A percentile compares a stretch with the other conserved stretches of the same genome.
phyloP scores from a whole-genome alignment of 1,139 yeast genomes.

The Debaryomyces robertsiae region DNA sequence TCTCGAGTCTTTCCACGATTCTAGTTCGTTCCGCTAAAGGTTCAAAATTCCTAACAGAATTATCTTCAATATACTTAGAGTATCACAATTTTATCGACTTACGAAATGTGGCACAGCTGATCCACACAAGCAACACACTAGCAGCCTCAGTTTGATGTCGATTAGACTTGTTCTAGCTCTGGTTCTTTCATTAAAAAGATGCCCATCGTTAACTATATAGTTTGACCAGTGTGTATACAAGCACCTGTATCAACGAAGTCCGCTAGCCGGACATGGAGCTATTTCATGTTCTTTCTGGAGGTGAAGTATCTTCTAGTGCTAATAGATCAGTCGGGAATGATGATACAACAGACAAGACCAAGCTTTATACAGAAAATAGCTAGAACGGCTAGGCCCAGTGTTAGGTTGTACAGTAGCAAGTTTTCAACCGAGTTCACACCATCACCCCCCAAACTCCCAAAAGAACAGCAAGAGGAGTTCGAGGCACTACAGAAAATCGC shows the following conservation, averaged over 20 bases:
- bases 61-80: no score
- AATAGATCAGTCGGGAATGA: not conserved
- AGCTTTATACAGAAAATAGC: not conserved
- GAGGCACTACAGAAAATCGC: slow-evolving; percentile 84
- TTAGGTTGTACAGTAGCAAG: slow-evolving; percentile 22
- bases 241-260: not conserved
- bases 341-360: slow-evolving; percentile 4
- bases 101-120: no score
- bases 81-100: no score
- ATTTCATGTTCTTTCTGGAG: no score
- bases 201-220: not conserved
- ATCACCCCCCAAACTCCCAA: slow-evolving; percentile 82
- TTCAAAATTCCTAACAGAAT: no score
- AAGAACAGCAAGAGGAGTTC: slow-evolving; percentile 90
- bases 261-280: not conserved
- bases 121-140: no score
- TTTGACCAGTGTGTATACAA: not conserved
- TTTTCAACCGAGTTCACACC: slow-evolving; percentile 47
- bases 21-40: no score
- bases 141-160: no score
- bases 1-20: no score
- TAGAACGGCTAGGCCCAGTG: not conserved
- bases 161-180: not conserved
- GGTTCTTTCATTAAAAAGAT: slow-evolving; percentile 1
- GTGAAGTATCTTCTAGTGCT: no score